Evolutionary conservation across 306 rosid species (phyloP).

Genomic region (Rosa persica): DNA sequence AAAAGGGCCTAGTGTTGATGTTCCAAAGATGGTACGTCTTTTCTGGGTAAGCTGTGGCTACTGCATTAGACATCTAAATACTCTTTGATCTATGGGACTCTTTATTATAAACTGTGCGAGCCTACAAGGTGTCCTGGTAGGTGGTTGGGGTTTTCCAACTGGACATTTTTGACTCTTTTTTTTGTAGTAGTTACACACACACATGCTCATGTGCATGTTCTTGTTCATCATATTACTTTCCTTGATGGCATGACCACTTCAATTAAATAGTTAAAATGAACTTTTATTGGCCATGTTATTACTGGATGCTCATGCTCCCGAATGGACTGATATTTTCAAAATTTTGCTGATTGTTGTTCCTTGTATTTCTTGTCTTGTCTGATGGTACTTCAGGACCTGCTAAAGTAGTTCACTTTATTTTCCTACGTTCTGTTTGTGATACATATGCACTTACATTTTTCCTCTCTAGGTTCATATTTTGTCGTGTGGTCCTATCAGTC

Average conservation of each 20-base stretch:
- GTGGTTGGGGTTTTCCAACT: background rate
- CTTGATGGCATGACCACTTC: background rate
- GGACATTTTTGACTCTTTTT: background rate
- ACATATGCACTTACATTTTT: background rate
- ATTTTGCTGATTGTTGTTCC: background rate
- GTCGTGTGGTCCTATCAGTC: slow-evolving; percentile 54
- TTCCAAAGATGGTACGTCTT: background rate
- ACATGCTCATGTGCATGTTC: background rate
- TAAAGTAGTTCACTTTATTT: background rate
- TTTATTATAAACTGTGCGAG: background rate
- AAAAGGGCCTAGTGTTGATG: background rate
- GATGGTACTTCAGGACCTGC: background rate
- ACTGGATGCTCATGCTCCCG: background rate
- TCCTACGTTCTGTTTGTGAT: background rate
- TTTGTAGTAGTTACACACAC: background rate
- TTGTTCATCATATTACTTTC: background rate
- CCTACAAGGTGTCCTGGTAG: background rate
- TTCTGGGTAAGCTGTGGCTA: background rate
- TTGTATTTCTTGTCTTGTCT: background rate
- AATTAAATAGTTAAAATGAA: background rate
- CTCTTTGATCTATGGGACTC: background rate
- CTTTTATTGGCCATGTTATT: background rate
- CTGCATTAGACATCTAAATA: background rate
- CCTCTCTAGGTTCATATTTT: slow-evolving; percentile 74
- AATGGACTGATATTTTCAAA: background rate